Evolutionary conservation across 1,284 basidiomycete species (phyloP).

Genomic region (Sporisorium exsertum): DNA sequence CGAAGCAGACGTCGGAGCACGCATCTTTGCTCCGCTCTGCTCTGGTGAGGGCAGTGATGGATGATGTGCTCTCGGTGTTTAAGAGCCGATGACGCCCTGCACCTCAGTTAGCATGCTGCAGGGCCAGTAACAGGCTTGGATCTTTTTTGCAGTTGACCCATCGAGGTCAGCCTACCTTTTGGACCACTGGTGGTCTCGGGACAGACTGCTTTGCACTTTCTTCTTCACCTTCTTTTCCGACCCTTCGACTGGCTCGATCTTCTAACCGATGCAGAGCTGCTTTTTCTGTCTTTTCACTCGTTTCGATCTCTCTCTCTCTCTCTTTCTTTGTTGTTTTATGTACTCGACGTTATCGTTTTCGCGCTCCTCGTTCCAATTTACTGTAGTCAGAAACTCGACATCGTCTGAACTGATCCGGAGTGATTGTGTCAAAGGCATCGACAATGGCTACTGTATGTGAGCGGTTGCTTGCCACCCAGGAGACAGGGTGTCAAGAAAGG

Average conservation of each 20-base stretch:
- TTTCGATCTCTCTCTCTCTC: not conserved
- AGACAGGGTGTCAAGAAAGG: not conserved
- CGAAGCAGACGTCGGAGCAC: not conserved
- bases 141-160: not conserved
- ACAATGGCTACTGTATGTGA: no score
- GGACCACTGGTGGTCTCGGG: conserved; percentile 16
- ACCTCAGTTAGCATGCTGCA: conserved; percentile 29
- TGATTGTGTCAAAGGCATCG: not conserved
- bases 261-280: conserved; percentile 5
- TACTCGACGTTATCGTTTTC: conserved; percentile 17
- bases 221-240: not conserved
- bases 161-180: not conserved
- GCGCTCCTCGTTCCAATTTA: conserved; percentile 3
- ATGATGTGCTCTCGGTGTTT: not conserved
- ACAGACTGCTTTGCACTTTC: conserved; percentile 21
- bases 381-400: not conserved
- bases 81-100: conserved; percentile 18
- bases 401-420: not conserved
- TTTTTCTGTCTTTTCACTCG: not conserved
- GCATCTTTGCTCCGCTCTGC: not conserved
- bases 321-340: conserved; percentile 12
- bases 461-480: not conserved
- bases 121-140: conserved; percentile 13
- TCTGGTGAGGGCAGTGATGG: not conserved
- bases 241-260: conserved; percentile 11